A percentile compares a stretch with the other conserved stretches of the same genome.
These are phyloP conservation scores for Bothriochloa decipiens DNA, from an alignment of 176 grass and related monocot genomes.

Conservation along the genomic window DNA sequence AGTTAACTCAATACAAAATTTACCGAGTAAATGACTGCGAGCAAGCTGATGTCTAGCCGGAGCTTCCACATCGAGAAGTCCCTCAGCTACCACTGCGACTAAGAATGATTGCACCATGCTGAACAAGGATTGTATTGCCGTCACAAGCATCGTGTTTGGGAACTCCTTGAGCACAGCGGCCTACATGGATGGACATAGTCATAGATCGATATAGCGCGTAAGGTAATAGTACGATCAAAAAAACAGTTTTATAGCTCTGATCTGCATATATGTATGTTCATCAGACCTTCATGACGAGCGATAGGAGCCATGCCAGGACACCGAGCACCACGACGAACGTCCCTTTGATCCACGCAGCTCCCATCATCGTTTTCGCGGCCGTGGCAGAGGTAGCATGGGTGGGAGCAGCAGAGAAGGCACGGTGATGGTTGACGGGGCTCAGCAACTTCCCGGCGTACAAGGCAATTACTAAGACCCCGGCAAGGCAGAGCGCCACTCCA, in stretches of 20 bases:
- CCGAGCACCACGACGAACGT: conserved; percentile 24
- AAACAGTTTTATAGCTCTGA: no score
- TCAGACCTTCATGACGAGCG: conserved; percentile 41
- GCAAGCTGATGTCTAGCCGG: no score
- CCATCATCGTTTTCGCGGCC: neutral
- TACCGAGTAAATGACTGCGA: no score
- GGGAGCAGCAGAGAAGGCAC: neutral
- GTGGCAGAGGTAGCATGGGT: neutral
- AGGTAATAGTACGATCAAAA: no score
- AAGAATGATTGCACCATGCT: conserved; percentile 54
- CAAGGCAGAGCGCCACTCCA: conserved; percentile 55
- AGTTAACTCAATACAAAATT: no score
- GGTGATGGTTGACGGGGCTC: conserved; percentile 57
- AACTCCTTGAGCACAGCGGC: conserved; percentile 56
- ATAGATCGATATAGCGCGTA: no score
- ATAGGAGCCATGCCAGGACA: conserved; percentile 49
- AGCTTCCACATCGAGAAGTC: no score
- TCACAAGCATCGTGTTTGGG: conserved; percentile 64
- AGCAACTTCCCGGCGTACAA: conserved; percentile 56
- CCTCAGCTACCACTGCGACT: conserved; percentile 34
- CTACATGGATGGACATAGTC: conserved; percentile 27
- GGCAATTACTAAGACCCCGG: conserved; percentile 57
- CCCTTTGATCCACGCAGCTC: neutral
- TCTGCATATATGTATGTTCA: no score
- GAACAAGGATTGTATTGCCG: conserved; percentile 45